Evolutionary conservation across 2,329 filamentous ascomycete genomes (phyloP), one percentile per base, ranked within the genome.

Genomic region (Pyricularia sp.): DNA sequence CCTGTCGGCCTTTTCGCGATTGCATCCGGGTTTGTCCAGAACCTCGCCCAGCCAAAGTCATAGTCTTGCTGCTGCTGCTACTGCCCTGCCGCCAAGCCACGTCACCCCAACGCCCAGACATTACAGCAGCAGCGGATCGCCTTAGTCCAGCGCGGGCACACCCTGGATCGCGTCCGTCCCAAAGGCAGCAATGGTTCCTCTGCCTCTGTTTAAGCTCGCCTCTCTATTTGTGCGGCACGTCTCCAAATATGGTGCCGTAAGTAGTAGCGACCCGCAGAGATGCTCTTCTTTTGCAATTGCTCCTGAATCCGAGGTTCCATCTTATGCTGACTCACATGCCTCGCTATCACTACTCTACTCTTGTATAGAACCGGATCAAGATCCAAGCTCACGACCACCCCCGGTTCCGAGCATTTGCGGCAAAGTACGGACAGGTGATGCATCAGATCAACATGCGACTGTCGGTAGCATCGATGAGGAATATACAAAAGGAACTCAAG

Each of bases 161-260:
- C 53, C 53, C 22, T n/a, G 53, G 53, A 26, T 28, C 53, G 9
- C n/a, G 53, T 57, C 53, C 9, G 40, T 13, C 31, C 3, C 31
- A 26, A 19, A 62, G 53, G 53, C 53, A 28, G 70, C 67, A 64
- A 88, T 88, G 86, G 85, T 88, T 60, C 81, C 85, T 65, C 78
- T 88, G 53, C 86, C 86, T 24, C 77, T 88, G 22, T 88, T 88
- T 76, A 88, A 88, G 76, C 83, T 88, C 68, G 85, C 81, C 26
- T 75, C 85, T 65, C 78, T 88, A 61, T 85, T 88, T 69, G 78
- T 88, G 71, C 81, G 84, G 69, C 85, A 88, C 72, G 75, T 88
- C 64, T 88, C 85, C 65, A 88, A 88, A 75, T 88, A 88, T 78
- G 85, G 85, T 71, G 85, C 86, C 65, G 85, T 88, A 82, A 69